Percentiles rank a stretch among this genome's conserved stretches.
These are phyloP conservation scores for Solanum chilense DNA, from an alignment of 257 asterid genomes.

Conservation along the genomic window DNA sequence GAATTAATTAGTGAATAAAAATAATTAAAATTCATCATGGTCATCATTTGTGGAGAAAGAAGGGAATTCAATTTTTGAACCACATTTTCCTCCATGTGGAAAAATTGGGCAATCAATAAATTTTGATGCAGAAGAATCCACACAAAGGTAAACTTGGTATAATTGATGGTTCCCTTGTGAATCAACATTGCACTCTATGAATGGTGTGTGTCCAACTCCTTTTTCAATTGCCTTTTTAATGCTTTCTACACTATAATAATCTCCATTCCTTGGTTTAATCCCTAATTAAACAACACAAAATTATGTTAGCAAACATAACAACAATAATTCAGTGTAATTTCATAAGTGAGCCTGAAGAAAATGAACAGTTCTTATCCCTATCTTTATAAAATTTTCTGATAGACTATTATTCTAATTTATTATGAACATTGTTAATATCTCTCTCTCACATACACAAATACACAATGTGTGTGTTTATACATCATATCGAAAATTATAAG, in stretches of 20 bases:
- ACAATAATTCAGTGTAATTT: not conserved
- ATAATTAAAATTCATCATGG: slow-evolving; percentile 11
- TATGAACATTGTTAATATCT: not conserved
- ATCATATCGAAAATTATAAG: no score
- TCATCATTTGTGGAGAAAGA: slow-evolving; percentile 21
- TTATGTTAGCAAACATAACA: not conserved
- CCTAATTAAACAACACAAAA: slow-evolving; percentile 15
- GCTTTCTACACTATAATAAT: slow-evolving; percentile 23
- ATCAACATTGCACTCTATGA: slow-evolving; percentile 61
- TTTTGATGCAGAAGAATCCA: slow-evolving; percentile 36
- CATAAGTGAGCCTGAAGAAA: not conserved
- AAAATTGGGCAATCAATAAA: slow-evolving; percentile 55
- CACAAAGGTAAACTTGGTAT: slow-evolving; percentile 61
- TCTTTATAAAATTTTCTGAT: no score
- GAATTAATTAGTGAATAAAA: not conserved
- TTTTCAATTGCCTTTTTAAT: slow-evolving; percentile 41
- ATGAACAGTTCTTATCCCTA: no score
- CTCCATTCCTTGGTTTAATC: slow-evolving; percentile 35
- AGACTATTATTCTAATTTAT: not conserved
- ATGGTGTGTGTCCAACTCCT: slow-evolving; percentile 47
- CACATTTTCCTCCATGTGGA: slow-evolving; percentile 47
- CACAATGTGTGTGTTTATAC: not conserved
- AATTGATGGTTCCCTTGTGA: slow-evolving; percentile 40
- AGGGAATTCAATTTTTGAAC: slow-evolving; percentile 48
- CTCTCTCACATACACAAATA: no score